A percentile compares a stretch with the other conserved stretches of the same genome.
These are phyloP conservation scores for Farysia itapuensis DNA, from an alignment of 1,284 basidiomycete genomes.

Conservation along the genomic window DNA sequence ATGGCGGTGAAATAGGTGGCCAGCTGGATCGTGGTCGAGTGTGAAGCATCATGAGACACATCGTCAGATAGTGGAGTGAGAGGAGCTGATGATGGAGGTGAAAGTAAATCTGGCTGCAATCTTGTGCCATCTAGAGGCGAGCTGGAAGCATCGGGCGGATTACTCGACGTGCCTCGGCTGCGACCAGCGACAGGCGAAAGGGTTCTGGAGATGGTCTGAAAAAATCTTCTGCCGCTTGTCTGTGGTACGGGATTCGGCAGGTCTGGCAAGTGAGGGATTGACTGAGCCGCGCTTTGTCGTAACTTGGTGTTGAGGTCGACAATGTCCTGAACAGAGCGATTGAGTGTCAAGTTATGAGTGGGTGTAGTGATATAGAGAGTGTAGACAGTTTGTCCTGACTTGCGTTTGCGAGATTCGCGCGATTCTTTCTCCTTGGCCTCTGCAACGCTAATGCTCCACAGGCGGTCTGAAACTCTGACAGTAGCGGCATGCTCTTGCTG, in stretches of 20 bases:
- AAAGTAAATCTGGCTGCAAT: no score
- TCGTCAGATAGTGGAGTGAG: conserved; percentile 15
- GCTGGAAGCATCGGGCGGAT: conserved; percentile 17
- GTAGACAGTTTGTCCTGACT: conserved; percentile 56
- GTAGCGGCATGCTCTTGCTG: conserved; percentile 3
- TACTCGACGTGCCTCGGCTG: conserved; percentile 14
- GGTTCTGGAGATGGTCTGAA: conserved; percentile 49
- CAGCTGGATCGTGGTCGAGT: conserved; percentile 61
- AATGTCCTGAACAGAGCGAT: conserved; percentile 73
- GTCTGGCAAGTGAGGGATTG: conserved; percentile 15
- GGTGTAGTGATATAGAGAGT: conserved; percentile 66
- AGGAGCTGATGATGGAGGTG: conserved; percentile 31
- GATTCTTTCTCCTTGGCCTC: conserved; percentile 62
- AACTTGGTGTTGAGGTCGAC: conserved; percentile 76
- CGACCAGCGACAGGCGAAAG: conserved; percentile 35
- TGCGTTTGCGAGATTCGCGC: conserved; percentile 32
- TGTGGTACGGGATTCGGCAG: conserved; percentile 16
- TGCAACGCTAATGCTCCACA: conserved; percentile 74
- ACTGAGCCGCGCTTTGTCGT: conserved; percentile 15
- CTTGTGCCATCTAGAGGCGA: no score
- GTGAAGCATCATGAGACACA: conserved; percentile 9
- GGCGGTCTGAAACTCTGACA: conserved; percentile 63
- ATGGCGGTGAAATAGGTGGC: conserved; percentile 77
- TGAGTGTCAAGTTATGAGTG: conserved; percentile 83
- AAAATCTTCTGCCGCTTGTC: conserved; percentile 32